A percentile compares a stretch with the other conserved stretches of the same genome.
Conservation (phyloP, 139 green algal species). For the Coelastrella sp. region DNA sequence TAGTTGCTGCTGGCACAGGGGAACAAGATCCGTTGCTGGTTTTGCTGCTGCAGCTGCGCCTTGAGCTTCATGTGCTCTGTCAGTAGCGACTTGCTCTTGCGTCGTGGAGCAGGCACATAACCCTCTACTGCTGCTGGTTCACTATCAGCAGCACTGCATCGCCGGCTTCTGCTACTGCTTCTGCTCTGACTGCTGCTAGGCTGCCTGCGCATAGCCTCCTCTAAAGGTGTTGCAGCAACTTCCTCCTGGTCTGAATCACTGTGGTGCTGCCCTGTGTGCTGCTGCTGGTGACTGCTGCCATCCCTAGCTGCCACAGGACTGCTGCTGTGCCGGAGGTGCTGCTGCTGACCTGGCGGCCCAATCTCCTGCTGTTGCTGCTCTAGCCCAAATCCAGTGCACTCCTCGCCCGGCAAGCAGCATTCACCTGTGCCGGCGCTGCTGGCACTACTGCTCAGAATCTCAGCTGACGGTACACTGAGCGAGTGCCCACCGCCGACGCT, state of each 20-base stretch:
- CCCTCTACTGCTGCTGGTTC: neutral
- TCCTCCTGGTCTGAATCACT: too few relatives aligned
- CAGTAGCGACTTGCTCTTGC: slow-evolving; percentile 34
- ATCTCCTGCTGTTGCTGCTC: neutral
- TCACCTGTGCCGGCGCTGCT: neutral
- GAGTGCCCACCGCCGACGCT: neutral
- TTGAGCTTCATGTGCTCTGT: slow-evolving; percentile 41
- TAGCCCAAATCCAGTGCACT: neutral
- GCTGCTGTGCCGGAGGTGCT: neutral
- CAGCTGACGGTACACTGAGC: neutral
- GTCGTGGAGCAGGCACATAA: neutral
- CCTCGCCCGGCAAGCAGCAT: too few relatives aligned
- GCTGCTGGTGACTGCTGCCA: neutral
- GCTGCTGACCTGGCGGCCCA: neutral
- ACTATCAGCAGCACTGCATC: neutral
- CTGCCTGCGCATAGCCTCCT: too few relatives aligned
- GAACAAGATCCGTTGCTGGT: slow-evolving; percentile 23
- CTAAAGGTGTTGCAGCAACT: too few relatives aligned
- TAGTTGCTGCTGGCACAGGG: neutral
- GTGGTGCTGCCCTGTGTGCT: too few relatives aligned
- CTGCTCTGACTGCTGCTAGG: too few relatives aligned
- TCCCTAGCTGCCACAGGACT: neutral
- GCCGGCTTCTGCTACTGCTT: neutral
- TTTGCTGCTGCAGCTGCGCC: slow-evolving; percentile 32
- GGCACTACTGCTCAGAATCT: neutral